Conservation (phyloP, 768 basidiomycete genomes). For the Lyophyllum atratum region DNA sequence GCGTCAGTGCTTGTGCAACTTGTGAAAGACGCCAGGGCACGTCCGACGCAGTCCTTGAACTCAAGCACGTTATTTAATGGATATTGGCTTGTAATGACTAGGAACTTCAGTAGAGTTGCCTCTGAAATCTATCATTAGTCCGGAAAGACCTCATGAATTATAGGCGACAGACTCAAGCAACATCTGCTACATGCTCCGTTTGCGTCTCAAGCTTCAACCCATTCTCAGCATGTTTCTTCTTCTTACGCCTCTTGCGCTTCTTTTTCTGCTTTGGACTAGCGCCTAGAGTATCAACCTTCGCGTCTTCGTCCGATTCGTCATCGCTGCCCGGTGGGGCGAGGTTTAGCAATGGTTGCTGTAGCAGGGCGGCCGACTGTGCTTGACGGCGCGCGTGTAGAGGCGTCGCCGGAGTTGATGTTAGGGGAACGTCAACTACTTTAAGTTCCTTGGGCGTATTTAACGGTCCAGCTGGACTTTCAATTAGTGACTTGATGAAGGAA, state of each 20-base stretch:
- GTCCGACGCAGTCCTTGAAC: not conserved
- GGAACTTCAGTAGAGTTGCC: not conserved
- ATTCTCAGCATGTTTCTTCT: conserved; percentile 28
- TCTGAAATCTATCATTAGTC: not conserved
- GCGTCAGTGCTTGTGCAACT: not conserved
- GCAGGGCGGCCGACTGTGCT: conserved; percentile 22
- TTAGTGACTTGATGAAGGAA: not conserved
- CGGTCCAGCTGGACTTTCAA: not conserved
- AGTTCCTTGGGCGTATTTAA: conserved; percentile 3
- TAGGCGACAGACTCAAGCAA: not conserved
- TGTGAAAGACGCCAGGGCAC: not conserved
- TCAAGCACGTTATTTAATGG: not conserved
- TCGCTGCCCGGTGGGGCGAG: conserved; percentile 44
- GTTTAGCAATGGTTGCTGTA: conserved; percentile 53
- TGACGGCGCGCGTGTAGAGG: conserved; percentile 9
- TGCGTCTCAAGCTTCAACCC: not conserved
- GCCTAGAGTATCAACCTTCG: conserved; percentile 12
- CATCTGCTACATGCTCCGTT: not conserved
- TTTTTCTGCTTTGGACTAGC: conserved; percentile 55
- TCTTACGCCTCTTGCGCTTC: conserved; percentile 58
- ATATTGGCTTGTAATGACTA: not conserved
- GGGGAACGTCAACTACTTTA: conserved; percentile 17
- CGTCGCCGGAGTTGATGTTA: conserved; percentile 12
- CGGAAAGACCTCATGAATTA: not conserved
- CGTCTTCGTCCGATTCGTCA: conserved; percentile 28